Conservation (phyloP, 164 flowering plant genomes). For the Hamamelis virginiana region DNA sequence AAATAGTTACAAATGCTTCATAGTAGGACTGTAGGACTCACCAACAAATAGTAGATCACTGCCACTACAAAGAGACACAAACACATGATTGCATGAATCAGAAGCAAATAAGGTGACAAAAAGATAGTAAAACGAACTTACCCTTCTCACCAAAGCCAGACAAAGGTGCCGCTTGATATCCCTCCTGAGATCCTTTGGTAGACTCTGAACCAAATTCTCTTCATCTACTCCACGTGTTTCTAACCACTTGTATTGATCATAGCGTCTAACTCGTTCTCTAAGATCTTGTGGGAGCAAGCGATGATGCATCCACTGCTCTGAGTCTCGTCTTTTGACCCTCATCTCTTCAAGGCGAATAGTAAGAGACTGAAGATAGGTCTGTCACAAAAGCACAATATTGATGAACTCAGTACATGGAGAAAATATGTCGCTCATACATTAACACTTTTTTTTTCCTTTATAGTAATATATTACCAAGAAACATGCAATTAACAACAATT, state of each 20-base stretch:
- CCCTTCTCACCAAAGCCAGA: conserved; percentile 92
- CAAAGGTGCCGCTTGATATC: conserved; percentile 98
- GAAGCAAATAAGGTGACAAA: background rate
- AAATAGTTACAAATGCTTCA: conserved; percentile 1
- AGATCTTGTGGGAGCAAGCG: conserved; percentile 96
- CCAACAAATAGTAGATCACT: background rate
- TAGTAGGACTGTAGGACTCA: background rate
- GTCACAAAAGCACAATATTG: conserved; percentile 23
- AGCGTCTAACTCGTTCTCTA: conserved; percentile 91
- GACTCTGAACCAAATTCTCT: conserved; percentile 78
- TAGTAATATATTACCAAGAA: too few relatives aligned
- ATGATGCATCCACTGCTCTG: conserved; percentile 99
- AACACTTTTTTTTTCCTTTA: too few relatives aligned
- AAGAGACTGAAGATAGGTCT: conserved; percentile 98
- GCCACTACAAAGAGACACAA: background rate
- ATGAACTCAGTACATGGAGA: conserved; percentile 5
- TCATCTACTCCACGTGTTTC: conserved; percentile 99
- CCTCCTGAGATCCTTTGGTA: conserved; percentile 96
- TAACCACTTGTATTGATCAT: conserved; percentile 98
- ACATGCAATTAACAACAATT: too few relatives aligned
- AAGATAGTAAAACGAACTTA: conserved; percentile 24
- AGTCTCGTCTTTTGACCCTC: conserved; percentile 98
- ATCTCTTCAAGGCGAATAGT: conserved; percentile 96
- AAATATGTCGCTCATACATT: background rate
- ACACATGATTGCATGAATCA: background rate